Conservation (phyloP, 345 rosid species). For the Excoecaria agallocha region DNA sequence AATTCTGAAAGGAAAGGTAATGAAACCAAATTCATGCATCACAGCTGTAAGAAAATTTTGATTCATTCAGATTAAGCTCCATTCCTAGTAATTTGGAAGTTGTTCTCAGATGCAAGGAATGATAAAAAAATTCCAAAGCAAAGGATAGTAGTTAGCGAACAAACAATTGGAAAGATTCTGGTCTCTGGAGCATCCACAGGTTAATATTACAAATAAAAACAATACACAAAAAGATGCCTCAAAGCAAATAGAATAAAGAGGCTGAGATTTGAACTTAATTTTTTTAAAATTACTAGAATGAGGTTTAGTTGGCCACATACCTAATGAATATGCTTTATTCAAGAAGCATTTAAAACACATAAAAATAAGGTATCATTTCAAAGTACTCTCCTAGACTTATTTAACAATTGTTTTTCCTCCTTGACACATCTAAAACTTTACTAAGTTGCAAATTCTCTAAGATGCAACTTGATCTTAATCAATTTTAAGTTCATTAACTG, state of each 20-base stretch:
- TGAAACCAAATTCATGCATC: neutral
- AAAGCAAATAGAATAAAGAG: too few species aligned
- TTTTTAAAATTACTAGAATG: neutral
- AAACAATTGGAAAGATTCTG: too few species aligned
- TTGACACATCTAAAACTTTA: neutral
- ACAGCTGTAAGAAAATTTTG: neutral
- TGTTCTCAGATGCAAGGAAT: too few species aligned
- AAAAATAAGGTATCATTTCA: neutral
- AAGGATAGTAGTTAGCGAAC: too few species aligned
- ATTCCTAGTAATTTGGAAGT: too few species aligned
- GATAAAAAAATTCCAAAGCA: too few species aligned
- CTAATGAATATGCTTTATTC: neutral
- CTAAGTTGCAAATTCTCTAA: neutral
- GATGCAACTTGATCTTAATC: neutral
- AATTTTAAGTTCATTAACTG: neutral
- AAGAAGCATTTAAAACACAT: neutral
- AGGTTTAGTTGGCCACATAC: neutral
- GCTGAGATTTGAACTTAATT: neutral
- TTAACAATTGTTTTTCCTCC: neutral
- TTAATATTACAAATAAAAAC: neutral
- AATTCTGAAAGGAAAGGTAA: neutral
- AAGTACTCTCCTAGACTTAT: neutral
- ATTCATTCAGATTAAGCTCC: too few species aligned
- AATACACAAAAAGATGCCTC: neutral
- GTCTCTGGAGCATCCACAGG: too few species aligned